Conservation (phyloP, 1,284 basidiomycete species). For the Somion occarium region DNA sequence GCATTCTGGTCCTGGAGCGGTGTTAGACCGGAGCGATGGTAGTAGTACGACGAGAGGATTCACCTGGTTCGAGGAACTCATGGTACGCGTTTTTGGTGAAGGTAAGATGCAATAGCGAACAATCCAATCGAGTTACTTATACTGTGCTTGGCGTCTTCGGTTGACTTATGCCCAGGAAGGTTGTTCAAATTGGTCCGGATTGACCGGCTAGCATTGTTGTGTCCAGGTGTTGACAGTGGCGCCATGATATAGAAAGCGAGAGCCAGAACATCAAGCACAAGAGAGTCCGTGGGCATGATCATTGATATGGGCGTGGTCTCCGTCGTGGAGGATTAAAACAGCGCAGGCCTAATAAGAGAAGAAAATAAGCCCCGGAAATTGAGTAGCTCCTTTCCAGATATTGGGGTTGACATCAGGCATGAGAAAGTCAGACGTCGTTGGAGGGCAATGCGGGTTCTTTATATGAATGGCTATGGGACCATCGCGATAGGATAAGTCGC, state of each 20-base stretch:
- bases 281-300: not conserved
- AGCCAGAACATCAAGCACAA: not conserved
- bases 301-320: not conserved
- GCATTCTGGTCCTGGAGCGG: constrained; percentile 1
- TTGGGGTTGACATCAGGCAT: not conserved
- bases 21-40: constrained; percentile 2
- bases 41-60: not conserved
- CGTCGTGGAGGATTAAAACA: not conserved
- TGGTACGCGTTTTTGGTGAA: not conserved
- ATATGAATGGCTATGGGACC: not conserved
- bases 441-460: not conserved
- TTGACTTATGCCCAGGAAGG: not conserved
- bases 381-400: not conserved
- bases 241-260: not conserved
- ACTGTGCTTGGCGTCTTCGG: constrained; percentile 3
- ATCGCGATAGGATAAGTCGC: not conserved
- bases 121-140: constrained; percentile 6
- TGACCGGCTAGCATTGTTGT: not conserved
- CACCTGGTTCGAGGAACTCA: constrained; percentile 5
- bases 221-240: not conserved
- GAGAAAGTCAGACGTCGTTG: not conserved
- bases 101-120: not conserved
- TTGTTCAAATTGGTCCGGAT: not conserved
- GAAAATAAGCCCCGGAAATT: not conserved
- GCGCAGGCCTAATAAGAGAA: constrained; percentile 1